These are phyloP conservation scores for Cutaneotrichosporon arboriforme DNA, from an alignment of 1,284 basidiomycete species.

Conservation along the genomic window DNA sequence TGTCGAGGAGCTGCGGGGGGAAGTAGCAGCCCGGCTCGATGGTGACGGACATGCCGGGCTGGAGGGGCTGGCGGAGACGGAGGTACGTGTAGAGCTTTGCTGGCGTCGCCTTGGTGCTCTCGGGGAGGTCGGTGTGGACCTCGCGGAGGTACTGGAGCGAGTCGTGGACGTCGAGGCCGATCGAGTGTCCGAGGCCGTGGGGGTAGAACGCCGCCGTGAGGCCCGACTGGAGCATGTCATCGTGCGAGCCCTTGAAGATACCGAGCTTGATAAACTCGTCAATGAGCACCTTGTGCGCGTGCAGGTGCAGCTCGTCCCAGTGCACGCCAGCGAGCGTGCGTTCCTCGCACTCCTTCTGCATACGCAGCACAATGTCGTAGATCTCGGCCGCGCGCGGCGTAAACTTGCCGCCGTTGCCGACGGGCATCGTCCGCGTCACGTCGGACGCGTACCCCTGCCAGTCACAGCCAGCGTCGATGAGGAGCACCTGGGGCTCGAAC, in stretches of 20 bases:
- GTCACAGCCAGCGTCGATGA: conserved; percentile 89
- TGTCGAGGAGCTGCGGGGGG: conserved; percentile 66
- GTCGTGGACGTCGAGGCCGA: conserved; percentile 82
- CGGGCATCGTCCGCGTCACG: conserved; percentile 47
- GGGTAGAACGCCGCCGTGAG: conserved; percentile 81
- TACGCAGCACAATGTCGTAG: conserved; percentile 75
- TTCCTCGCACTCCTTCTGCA: conserved; percentile 66
- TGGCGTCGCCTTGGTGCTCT: conserved; percentile 49
- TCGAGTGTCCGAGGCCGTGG: conserved; percentile 77
- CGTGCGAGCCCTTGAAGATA: conserved; percentile 67
- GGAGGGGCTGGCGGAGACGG: conserved; percentile 64
- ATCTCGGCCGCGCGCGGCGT: conserved; percentile 69
- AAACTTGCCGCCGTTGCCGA: conserved; percentile 84
- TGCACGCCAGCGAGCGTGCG: conserved; percentile 66
- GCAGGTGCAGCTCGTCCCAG: conserved; percentile 77
- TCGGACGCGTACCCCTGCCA: conserved; percentile 57
- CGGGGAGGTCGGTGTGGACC: conserved; percentile 28
- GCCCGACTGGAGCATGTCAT: conserved; percentile 67
- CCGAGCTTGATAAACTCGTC: conserved; percentile 74
- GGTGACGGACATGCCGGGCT: conserved; percentile 69
- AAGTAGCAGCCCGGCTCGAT: conserved; percentile 86
- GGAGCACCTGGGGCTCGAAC: conserved; percentile 65
- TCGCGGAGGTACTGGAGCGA: conserved; percentile 40
- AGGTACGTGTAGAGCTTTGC: conserved; percentile 67
- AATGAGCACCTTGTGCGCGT: conserved; percentile 71